Evolutionary conservation across 108 stramenopile species (phyloP), one percentile per base, ranked within the genome.

Genomic region (Cyclotella atomus): DNA sequence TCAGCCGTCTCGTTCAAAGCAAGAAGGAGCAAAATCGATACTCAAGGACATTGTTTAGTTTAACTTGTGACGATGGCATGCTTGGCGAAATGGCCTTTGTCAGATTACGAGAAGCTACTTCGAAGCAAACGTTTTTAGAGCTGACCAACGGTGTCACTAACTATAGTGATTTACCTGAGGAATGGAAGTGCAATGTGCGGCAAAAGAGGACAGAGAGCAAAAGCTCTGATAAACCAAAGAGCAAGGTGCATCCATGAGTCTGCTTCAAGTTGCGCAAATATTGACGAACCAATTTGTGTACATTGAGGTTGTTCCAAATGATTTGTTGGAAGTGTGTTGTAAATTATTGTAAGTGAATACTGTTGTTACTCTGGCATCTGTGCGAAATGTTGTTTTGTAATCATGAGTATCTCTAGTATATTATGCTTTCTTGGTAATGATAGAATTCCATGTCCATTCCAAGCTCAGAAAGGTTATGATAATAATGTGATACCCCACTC

Each of bases 11-110:
- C 3, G 24, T 76, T 25, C 79, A 78, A 9, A 71, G 66, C 0
- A 65, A 82, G 36, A 59, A 62, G 14, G 79, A 80, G 47, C 35
- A 43, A 38, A 67, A 80, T 49, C 49, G 71, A 52, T 85, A 83
- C 68, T 68, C 84, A 6, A 46, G 68, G 19, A 65, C 67, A 36
- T 33, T 93, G 28, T 88, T 93, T 49, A 34, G 25, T 8, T 38
- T 81, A 17, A 62, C 77, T 21, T 73, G 72, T 33, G 70, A 64
- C 10, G 82, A 85, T 52, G 89, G 89, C 0, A 83, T 64, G 43
- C 84, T 93, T 25, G 89, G 88, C 4, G 87, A 85, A 20, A 89
- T 89, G 88, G 88, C 91, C 8, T 66, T 86, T 27, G 68, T 25
- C 36, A 70, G 87, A 33, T 30, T 94, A 23, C 64, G 81, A 27